Evolutionary conservation across 164 flowering plant genomes (phyloP), one percentile per base, ranked within the genome.

Genomic region (Malania oleifera): DNA sequence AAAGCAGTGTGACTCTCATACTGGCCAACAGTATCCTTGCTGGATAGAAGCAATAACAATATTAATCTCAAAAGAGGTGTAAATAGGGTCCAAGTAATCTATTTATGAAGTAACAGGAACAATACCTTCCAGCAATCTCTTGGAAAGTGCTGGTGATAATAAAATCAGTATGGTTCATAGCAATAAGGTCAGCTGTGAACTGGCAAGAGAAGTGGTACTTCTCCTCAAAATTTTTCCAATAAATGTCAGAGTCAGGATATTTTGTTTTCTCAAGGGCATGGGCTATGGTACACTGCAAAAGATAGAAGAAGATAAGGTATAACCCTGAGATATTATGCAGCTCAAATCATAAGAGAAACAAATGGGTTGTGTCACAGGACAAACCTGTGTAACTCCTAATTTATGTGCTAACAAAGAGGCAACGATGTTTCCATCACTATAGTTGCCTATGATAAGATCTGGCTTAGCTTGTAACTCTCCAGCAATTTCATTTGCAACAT

Each of bases 261-360:
- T 95, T 95, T 0, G 97, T 95, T 66, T 90, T 90, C 87, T 95
- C 99, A 5, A 95, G 75, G n/a, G 99, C 99, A 63, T 95, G 99
- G 31, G 99, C 99, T 53, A 95, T 95, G 55, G 97, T 91, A 62
- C 99, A 95, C 97, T 93, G 85, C 31, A 72, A 24, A 68, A 46
- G 19, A 45, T 13, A 55, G 11, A 38, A 56, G 31, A 56, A 18
- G n/a, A n/a, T n/a, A n/a, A n/a, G n/a, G n/a, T n/a, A n/a, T n/a
- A n/a, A n/a, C n/a, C n/a, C n/a, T n/a, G n/a, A n/a, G n/a, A n/a
- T n/a, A n/a, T n/a, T n/a, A n/a, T n/a, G n/a, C n/a, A n/a, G n/a
- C n/a, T n/a, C n/a, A n/a, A n/a, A n/a, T n/a, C n/a, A 37, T 20
- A 26, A 23, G 27, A 45, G 8, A 22, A 35, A 15, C 27, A n/a